Evolutionary conservation across 2,329 filamentous ascomycete species (phyloP), one percentile per base, ranked within the genome.

Genomic region (Dactylonectria macrodidyma): DNA sequence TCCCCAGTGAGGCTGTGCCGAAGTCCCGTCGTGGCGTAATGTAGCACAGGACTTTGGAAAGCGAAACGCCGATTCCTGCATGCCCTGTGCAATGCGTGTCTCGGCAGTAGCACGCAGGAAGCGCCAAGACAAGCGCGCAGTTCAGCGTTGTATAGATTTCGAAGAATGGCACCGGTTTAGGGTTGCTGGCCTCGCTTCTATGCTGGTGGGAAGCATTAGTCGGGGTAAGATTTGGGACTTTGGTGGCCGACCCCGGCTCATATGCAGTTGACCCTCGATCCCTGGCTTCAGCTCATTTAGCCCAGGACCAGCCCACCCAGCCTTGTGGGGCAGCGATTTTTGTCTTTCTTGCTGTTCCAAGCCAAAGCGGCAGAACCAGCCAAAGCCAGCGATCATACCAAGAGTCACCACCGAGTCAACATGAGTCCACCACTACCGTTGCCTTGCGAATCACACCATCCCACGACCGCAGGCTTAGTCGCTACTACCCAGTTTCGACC

Each of bases 281-380:
- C 22, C 36, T 34, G 34, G 56, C 56, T 56, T 59, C 66, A 65
- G 54, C 65, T 71, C 67, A 52, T 65, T 51, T 58, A 58, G 46
- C 63, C 60, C 56, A 70, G 70, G 70, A 62, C 68, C 68, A 68
- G 44, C 61, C 58, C 57, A 51, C 26, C 69, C 65, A 71, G 69
- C 69, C 69, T 65, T 70, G 62, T 68, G 69, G 67, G 59, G 46
- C 59, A 7, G 50, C 22, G 38, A 10, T 30, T 55, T 48, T 24
- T 7, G 26, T 30, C 26, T 4, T 30, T 7, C 7, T 30, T 30
- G 26, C 26, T 30, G 26, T 30, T 30, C 26, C 26, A 30, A 7
- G 7, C 26, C 4, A 30, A 30, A 30, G 26, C 26, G 26, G 7
- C 26, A 30, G 26, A 30, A 7, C 26, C 26, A 30, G 7, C 26